Base-by-base conservation (phyloP, 257 asterid species). In the Nicotiana tabacum region DNA sequence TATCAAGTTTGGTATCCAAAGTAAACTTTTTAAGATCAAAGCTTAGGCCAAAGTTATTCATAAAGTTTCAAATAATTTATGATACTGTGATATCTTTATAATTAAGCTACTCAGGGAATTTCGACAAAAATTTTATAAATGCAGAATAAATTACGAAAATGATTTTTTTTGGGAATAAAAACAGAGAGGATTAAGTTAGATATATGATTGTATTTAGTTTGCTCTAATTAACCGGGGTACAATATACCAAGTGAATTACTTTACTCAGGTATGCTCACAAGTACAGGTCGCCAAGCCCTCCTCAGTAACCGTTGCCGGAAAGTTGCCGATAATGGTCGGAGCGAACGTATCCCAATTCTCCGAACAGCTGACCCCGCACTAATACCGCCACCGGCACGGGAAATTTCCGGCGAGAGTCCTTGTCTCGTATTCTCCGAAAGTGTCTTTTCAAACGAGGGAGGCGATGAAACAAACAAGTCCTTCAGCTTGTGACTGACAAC, bases 281-380 rank as follows among this genome's bases (percentile, higher is more conserved):
- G 94, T 85, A 93, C 93, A 2, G 99, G 99, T 29, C 97, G 91
- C 99, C 99, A 96, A 15, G 95, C 92, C 80, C 95, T 92, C 87
- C 97, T 84, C 80, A 96, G 82, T 87, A 96, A 51, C 85, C 99
- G 93, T 82, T 92, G 98, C 91, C 98, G 92, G 10, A 92, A 86
- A 80, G 97, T 92, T 77, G 94, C 95, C 86, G 97, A 88, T 30
- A 94, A 82, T 85, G 97, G 97, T 88, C 99, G 86, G 15, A 87
- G 86, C 65, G 90, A 79, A 11, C 97, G 90, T 17, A 4, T 21
- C 0, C 88, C 92, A 2, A 82, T 81, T 80, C 92, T 77, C 81
- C 93, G 82, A 70, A 51, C 51, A 48, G 85, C 68, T 21, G 83
- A 55, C 18, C 65, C 88, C 8, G 86, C 87, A 16, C 69, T 87